Evolutionary conservation across 805 yeast species (phyloP), one percentile per base, ranked within the genome.

Genomic region (Phaffomyces antillensis): DNA sequence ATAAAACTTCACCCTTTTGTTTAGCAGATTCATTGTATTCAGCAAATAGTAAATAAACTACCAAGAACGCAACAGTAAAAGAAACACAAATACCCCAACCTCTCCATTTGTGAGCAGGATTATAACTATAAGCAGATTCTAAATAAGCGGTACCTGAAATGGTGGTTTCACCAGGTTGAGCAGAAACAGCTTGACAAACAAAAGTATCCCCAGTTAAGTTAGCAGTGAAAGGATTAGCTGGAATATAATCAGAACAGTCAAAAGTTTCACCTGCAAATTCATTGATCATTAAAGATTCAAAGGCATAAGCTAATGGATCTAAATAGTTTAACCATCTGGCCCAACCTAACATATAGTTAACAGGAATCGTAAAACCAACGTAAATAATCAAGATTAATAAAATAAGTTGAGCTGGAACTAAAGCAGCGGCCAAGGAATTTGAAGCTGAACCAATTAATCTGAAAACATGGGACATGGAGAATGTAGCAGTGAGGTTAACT

Each of bases 1-100:
- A 70, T 47, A 81, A 64, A 30, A 82, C 70, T 61, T 83, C 90
- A 68, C 89, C 89, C 63, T 77, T 78, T 61, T 78, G 84, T 68
- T 73, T 70, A 2, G 85, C 77, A 59, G 82, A 79, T 57, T 72
- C 74, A 54, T 78, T 77, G 49, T 56, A 64, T 59, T 84, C 90
- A 44, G 78, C 72, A 45, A 78, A 65, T 4, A 65, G 33, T 47
- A 84, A 60, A 59, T 83, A 82, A 9, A 74, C 66, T 40, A 51
- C 55, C 44, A 81, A 67, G 63, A 83, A 79, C 60, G 79, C 70
- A 37, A 80, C 44, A 23, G 65, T 62, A 57, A 72, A 83, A 1
- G 71, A 86, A 49, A 80, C 40, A 35, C 70, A 61, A 51, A 86
- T 81, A 59, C 90, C 86, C 47, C 67, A 70, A 52, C 79, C 73